phyloP scores from a whole-genome alignment of 257 asterid species.

The Nicotiana knightiana region DNA sequence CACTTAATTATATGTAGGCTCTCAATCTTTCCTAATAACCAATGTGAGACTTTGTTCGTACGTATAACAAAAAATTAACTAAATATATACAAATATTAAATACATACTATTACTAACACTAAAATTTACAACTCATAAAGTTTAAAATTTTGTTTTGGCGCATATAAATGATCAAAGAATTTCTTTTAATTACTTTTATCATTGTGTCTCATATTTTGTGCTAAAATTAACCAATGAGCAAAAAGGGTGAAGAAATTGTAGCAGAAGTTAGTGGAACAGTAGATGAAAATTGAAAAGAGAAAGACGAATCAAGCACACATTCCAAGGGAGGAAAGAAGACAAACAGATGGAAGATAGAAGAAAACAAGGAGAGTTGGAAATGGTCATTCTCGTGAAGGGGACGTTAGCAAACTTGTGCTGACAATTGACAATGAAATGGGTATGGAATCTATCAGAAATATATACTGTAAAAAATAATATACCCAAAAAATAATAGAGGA shows the following conservation, averaged over 20 bases:
- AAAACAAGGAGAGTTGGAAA: conserved; percentile 53
- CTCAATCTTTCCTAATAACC: rapidly evolving
- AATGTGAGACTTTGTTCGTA: too few species aligned
- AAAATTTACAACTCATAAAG: too few species aligned
- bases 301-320: conserved; percentile 36
- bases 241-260: neutral
- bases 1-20: too few species aligned
- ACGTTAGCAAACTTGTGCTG: conserved; percentile 28
- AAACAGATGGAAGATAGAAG: conserved; percentile 45
- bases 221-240: neutral
- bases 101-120: too few species aligned
- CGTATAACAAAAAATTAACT: too few species aligned
- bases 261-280: neutral
- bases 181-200: neutral
- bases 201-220: conserved; percentile 6
- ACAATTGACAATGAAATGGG: conserved; percentile 18
- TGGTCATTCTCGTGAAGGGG: conserved; percentile 58
- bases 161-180: neutral
- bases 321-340: conserved; percentile 46
- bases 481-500: too few species aligned
- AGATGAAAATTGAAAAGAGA: conserved; percentile 6
- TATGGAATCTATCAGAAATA: neutral
- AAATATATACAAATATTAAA: too few species aligned
- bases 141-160: too few species aligned
- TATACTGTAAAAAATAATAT: neutral